Base-by-base conservation (phyloP, 2,329 filamentous ascomycete genomes). In the Fusarium protoensiforme region DNA sequence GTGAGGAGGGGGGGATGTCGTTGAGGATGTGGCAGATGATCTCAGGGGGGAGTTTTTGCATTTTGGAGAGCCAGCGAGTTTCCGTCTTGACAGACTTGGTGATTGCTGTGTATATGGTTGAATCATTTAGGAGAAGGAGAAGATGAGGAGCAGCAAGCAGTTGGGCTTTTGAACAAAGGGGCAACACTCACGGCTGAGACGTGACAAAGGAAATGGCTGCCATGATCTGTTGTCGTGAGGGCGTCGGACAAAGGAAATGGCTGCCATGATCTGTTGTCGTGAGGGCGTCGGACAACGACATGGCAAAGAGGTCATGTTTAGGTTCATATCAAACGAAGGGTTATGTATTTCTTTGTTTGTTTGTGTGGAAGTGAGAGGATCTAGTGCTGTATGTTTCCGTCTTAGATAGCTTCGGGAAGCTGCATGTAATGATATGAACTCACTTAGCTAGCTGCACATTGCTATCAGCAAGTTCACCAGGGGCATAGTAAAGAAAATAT, bases 31-130 rank as follows among this genome's bases (percentile, higher is more conserved):
- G 16, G 22, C n/a, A 10, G 53, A 36, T 24, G 31, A 56, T 36
- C 22, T 56, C 53, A 36, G 53, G 20, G 10, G 53, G 53, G 9
- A 36, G 14, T 1, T 18, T 13, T 6, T 56, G 20, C 53, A 56
- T 56, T 9, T 2, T 56, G 36, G 27, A 13, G 27, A 31, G 27
- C 6, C 18, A 4, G 4, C 7, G 18, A 8, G 27, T 5, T n/a
- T 51, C 2, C 4, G 3, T 20, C 4, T 51, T 8, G 27, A 13
- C 3, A 51, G 18, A 9, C 11, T 9, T 31, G 16, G 6, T 29
- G 3, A 7, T 48, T n/a, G 9, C 18, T 5, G 0, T 1, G 10
- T 51, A 6, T 31, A 9, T n/a, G 0, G 11, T 9, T 4, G 18
- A 20, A 8, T n/a, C 7, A 20, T 9, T 5, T 2, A 5, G 27